Evolutionary conservation across 2,329 filamentous ascomycete species (phyloP).

Genomic region (Fusarium circinatum): DNA sequence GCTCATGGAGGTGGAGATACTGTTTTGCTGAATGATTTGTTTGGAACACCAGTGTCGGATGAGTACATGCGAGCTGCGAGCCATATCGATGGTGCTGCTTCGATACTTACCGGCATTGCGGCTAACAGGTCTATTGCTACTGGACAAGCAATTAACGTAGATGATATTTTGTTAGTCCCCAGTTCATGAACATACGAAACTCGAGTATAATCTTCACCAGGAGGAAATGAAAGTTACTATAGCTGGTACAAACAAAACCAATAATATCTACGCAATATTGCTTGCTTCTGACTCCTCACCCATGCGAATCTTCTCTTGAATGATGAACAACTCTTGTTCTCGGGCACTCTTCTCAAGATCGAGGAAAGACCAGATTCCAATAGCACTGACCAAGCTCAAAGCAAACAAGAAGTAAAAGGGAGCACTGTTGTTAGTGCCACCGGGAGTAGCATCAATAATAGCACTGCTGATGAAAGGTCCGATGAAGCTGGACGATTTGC

Average conservation of each 20-base stretch:
- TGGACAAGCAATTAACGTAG: constrained; percentile 65
- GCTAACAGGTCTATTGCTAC: constrained; percentile 68
- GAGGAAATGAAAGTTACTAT: not conserved
- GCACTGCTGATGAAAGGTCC: constrained; percentile 75
- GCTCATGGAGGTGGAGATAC: constrained; percentile 70
- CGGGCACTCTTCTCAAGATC: constrained; percentile 69
- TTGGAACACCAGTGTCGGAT: constrained; percentile 63
- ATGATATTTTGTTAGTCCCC: constrained; percentile 56
- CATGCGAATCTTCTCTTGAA: constrained; percentile 44
- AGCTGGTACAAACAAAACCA: not conserved
- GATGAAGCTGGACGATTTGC: constrained; percentile 75
- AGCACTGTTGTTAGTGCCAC: constrained; percentile 64
- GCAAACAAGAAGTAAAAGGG: constrained; percentile 75
- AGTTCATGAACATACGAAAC: not conserved
- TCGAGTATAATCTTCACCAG: not conserved
- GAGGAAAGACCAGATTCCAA: constrained; percentile 63
- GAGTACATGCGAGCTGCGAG: constrained; percentile 64
- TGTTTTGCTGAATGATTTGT: constrained; percentile 66
- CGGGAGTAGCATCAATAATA: constrained; percentile 71
- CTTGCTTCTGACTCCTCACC: constrained; percentile 17
- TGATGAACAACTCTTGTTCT: constrained; percentile 68
- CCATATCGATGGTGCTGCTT: constrained; percentile 67
- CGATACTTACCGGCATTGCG: constrained; percentile 68
- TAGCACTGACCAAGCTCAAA: constrained; percentile 65
- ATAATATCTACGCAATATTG: not conserved